Base-by-base conservation (phyloP, 2,329 filamentous ascomycete genomes). In the Calonectria multiphialidica region DNA sequence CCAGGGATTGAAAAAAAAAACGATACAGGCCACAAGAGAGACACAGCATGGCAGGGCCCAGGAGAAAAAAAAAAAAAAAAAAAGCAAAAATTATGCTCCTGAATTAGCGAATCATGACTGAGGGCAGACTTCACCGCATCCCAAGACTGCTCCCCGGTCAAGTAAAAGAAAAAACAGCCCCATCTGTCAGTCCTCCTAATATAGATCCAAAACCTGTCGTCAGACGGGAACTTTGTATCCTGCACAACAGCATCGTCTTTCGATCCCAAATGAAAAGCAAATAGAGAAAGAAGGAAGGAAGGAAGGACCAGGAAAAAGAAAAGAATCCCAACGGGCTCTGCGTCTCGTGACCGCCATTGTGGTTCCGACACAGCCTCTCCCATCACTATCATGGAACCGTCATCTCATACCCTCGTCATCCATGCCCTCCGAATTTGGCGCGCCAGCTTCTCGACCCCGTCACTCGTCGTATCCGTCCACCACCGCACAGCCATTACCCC, bases 401-500 rank as follows among this genome's bases (percentile, higher is more conserved):
- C 33, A 30, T 13, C 25, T 16, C 62, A 68, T 53, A 30, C 23
- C 35, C 53, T 30, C 45, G 53, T 42, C 61, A 50, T 50, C 28
- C 50, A 23, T 30, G 62, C 12, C 15, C 30, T 49, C 23, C 44
- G 13, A 50, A 49, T 25, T 65, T 59, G 25, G 53, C 47, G 53
- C 53, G 30, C 53, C 53, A 57, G 53, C 53, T 23, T 25, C 13
- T 37, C 15, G 33, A 40, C 53, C 53, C 35, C 21, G 21, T 40
- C 53, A 59, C 71, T 71, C 67, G 55, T 68, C 67, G 55, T 68
- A 61, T 59, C 49, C 35, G 23, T 35, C 25, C 35, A 37, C 25
- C 35, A 37, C 55, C 61, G 45, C 62, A 40, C 30, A 62, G 28
- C 28, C 28, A 30, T 30, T 30, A 30, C 28, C 28, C 70, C 63